Evolutionary conservation across 208 protist species (phyloP), one percentile per base, ranked within the genome.

Genomic region (Trypanosomatidae sp.): DNA sequence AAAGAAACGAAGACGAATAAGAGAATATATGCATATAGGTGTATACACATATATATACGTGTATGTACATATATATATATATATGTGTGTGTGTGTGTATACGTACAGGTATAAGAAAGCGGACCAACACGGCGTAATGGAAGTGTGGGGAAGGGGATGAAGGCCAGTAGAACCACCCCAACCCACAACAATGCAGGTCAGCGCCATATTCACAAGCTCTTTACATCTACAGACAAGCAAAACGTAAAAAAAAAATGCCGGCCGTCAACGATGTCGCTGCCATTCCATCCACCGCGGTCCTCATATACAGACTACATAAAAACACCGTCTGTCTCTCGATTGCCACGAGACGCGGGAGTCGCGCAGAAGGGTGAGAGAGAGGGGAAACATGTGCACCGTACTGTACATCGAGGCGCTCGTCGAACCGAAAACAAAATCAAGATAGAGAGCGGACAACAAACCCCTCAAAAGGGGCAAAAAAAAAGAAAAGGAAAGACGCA

Each of bases 361-460:
- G 19, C 33, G 60, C 60, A 28, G 60, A 25, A 44, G 60, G 22
- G 39, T 1, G 1, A 17, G 22, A 44, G 19, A 44, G 36, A 22
- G 58, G 33, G 39, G 52, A 47, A 7, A 22, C 15, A 65, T 65
- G 39, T 13, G 60, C 39, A 65, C 39, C 6, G 13, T 47, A 22
- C 60, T 58, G 69, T 60, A 52, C 60, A 56, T 47, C 8, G 60
- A 19, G 7, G 46, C 28, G 55, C 56, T 55, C 55, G 46, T 10
- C 39, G 33, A 12, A 46, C 19, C 8, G 19, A 64, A 62, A 41
- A 15, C 41, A 66, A 73, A 58, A 62, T 12, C 15, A 66, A 66
- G n/a, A 72, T n/a, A 55, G 66, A 46, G 47, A 73, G 30, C 3
- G 41, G 3, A 69, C 56, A 73, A 62, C 39, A 71, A 62, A 22